phyloP scores from a whole-genome alignment of 331 rosid species.

The Spiraea crenata region DNA sequence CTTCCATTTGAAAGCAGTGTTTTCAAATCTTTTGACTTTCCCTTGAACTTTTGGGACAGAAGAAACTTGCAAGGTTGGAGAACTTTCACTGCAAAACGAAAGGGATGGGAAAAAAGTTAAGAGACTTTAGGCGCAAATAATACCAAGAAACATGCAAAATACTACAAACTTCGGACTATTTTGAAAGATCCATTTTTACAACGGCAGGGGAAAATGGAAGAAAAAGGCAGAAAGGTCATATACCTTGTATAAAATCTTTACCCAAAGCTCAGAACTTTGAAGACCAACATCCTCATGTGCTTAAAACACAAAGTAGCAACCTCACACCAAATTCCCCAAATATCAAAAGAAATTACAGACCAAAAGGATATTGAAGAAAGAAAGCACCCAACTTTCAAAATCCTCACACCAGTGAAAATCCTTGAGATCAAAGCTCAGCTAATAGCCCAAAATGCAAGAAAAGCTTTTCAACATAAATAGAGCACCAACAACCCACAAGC shows the following conservation, averaged over 20 bases:
- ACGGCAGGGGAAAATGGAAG: not conserved
- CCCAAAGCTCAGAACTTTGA: constrained; percentile 35
- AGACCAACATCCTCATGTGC: constrained; percentile 23
- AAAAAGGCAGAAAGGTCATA: not conserved
- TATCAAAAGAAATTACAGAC: not conserved
- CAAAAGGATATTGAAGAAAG: constrained; percentile 7
- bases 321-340: too few relatives aligned
- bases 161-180: not conserved
- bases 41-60: not conserved
- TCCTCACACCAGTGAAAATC: constrained; percentile 21
- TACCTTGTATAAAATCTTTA: constrained; percentile 22
- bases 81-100: constrained; percentile 31
- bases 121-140: constrained; percentile 5
- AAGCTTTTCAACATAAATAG: constrained; percentile 10
- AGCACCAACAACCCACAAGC: constrained; percentile 23
- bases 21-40: not conserved
- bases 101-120: not conserved
- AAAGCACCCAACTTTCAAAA: constrained; percentile 24
- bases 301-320: not conserved
- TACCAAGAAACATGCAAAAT: not conserved
- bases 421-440: not conserved
- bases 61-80: constrained; percentile 6
- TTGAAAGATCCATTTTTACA: not conserved
- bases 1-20: constrained; percentile 37
- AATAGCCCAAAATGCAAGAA: not conserved